A percentile compares a stretch with the other conserved stretches of the same genome.
Evolutionary conservation across 2,329 filamentous ascomycete genomes (phyloP).

Genomic region (Nigrospora oryzae): DNA sequence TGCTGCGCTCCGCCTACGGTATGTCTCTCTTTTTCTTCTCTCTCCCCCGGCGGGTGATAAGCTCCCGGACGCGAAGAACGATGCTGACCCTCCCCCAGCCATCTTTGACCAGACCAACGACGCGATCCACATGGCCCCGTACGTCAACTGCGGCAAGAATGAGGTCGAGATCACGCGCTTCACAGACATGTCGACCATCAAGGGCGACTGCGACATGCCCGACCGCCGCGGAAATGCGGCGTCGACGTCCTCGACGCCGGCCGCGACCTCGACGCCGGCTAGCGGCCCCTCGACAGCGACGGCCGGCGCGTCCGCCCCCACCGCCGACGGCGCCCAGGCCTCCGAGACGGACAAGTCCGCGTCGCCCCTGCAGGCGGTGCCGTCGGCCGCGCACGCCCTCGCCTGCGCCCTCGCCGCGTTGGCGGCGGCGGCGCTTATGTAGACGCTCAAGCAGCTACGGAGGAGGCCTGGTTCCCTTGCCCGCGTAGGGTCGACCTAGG

Average conservation of each 20-base stretch:
- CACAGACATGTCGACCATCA: constrained; percentile 15
- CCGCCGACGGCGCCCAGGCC: not conserved
- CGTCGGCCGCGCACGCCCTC: no score
- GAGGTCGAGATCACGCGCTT: constrained; percentile 28
- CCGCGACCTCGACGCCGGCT: not conserved
- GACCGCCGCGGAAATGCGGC: not conserved
- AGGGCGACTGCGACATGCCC: constrained; percentile 14
- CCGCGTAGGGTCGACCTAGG: no score
- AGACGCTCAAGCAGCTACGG: no score
- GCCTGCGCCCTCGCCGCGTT: no score
- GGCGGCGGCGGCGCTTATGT: no score
- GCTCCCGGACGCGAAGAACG: not conserved
- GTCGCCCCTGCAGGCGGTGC: no score
- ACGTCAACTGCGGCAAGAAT: constrained; percentile 39
- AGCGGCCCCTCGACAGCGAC: not conserved
- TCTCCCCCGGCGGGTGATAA: not conserved
- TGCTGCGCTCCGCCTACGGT: constrained; percentile 47
- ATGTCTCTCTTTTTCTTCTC: constrained; percentile 8
- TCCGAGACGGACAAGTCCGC: no score
- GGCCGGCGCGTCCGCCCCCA: not conserved
- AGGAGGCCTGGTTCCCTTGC: no score
- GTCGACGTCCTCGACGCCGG: not conserved
- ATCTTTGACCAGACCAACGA: constrained; percentile 44
- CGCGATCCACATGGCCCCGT: constrained; percentile 39
- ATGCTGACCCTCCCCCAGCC: constrained; percentile 16